Percentiles rank a stretch among this genome's conserved stretches.
Conservation (phyloP, 441 rosid genomes). For the Erodium texanum region DNA sequence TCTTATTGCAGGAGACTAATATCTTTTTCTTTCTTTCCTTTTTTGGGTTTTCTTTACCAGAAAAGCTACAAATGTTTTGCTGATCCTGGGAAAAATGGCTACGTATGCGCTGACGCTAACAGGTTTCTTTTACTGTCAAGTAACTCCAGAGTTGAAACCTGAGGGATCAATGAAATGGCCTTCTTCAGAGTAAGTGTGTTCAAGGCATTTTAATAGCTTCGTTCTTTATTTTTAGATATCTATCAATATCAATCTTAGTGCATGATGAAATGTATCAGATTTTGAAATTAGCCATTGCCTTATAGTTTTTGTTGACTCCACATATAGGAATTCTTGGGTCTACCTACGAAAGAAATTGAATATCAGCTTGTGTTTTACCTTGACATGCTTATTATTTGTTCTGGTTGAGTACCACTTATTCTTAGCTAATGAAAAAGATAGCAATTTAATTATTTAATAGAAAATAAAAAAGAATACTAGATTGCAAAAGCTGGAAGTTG, state of each 20-base stretch:
- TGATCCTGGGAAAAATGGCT: constrained; percentile 85
- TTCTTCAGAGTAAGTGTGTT: constrained; percentile 47
- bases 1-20: neutral
- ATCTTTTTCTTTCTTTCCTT: too few species aligned
- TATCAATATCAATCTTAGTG: neutral
- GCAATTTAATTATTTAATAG: neutral
- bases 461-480: neutral
- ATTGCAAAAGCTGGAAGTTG: neutral
- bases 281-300: neutral
- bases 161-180: constrained; percentile 38
- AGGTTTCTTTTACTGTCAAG: constrained; percentile 79
- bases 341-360: neutral
- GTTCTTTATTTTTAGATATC: neutral
- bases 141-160: constrained; percentile 46
- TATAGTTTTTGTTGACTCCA: neutral
- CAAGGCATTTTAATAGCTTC: neutral
- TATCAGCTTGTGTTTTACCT: neutral
- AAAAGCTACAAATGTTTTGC: constrained; percentile 68
- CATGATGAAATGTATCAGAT: neutral
- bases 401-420: neutral
- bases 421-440: neutral
- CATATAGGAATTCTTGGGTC: too few species aligned
- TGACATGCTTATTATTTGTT: neutral
- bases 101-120: constrained; percentile 67
- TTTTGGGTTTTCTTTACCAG: constrained; percentile 34